Base-by-base conservation (phyloP, 495 filamentous ascomycete genomes). In the Aspergillus egyptiacus region DNA sequence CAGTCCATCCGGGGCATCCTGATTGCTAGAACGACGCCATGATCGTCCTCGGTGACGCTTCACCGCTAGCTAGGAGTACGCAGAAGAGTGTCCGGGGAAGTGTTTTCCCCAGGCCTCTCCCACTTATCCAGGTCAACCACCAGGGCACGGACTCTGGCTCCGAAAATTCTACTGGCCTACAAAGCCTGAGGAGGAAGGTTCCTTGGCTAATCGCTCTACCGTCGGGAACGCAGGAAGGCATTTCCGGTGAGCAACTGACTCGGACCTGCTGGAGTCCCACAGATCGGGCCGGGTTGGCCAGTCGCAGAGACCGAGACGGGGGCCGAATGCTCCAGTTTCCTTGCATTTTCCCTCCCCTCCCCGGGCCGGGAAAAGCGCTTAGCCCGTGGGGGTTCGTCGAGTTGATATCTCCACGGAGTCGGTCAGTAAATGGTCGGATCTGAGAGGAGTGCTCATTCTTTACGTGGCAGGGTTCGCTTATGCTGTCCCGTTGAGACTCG, bases 341-440 rank as follows among this genome's bases (percentile, higher is more conserved):
- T 6, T 15, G n/a, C n/a, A n/a, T n/a, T n/a, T n/a, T n/a, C n/a
- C n/a, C n/a, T n/a, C n/a, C n/a, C n/a, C n/a, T n/a, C n/a, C n/a
- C n/a, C n/a, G n/a, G n/a, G n/a, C n/a, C n/a, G 33, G 39, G 39
- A 42, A 42, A 42, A 42, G 39, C 39, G 23, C 39, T 42, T 42
- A 42, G 39, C 39, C 39, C 39, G 5, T n/a, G n/a, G n/a, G n/a
- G n/a, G n/a, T n/a, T n/a, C n/a, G n/a, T n/a, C n/a, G n/a, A n/a
- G n/a, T n/a, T n/a, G n/a, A n/a, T n/a, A n/a, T n/a, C n/a, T n/a
- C n/a, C n/a, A n/a, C n/a, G n/a, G n/a, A n/a, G n/a, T n/a, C n/a
- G n/a, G n/a, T n/a, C n/a, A n/a, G n/a, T n/a, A n/a, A n/a, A n/a
- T n/a, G n/a, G n/a, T n/a, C n/a, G n/a, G n/a, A n/a, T n/a, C n/a